Base-by-base conservation (phyloP, 495 filamentous ascomycete species). In the Cercophora scortea region DNA sequence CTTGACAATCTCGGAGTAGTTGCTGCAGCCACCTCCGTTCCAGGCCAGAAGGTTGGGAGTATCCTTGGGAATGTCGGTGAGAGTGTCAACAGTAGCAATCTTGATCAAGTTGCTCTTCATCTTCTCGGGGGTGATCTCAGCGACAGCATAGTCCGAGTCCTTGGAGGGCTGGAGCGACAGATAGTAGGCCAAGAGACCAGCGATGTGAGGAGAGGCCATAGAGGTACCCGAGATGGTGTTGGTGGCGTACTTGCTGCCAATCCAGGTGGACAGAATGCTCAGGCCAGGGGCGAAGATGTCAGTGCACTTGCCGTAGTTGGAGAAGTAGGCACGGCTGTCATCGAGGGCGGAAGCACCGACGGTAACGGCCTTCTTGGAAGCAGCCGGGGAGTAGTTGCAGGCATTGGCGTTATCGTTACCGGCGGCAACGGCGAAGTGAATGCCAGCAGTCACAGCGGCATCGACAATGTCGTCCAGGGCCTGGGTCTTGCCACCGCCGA, bases 181-280 rank as follows among this genome's bases (percentile, higher is more conserved):
- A 73, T 92, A 88, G 79, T 99, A 99, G 71, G 94, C 94, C 59
- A 96, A 76, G 47, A 99, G 87, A 81, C 94, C 94, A 53, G 85
- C 86, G 63, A 99, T 88, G 67, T 99, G 94, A 60, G 94, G 94
- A 34, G 92, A 96, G 50, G 94, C 94, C 94, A 99, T 99, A 32
- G 94, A 99, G 52, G 94, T 99, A 60, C 94, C 94, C 32, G 94
- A 99, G 75, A 99, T 99, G 69, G 88, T 95, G 81, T 99, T 99
- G 74, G 84, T 78, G 60, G 91, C 90, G 64, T 87, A 84, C 66
- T 92, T 84, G 84, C 87, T 89, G 64, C 94, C 94, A 62, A 90
- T 93, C 94, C 94, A 99, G 71, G 93, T 96, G 33, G 94, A 97
- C 51, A 86, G 79, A 59, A 99, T 97, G 84, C 90, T 96, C 45